phyloP scores from a whole-genome alignment of 2,329 filamentous ascomycete genomes.

The Pseudogymnoascus sp. region DNA sequence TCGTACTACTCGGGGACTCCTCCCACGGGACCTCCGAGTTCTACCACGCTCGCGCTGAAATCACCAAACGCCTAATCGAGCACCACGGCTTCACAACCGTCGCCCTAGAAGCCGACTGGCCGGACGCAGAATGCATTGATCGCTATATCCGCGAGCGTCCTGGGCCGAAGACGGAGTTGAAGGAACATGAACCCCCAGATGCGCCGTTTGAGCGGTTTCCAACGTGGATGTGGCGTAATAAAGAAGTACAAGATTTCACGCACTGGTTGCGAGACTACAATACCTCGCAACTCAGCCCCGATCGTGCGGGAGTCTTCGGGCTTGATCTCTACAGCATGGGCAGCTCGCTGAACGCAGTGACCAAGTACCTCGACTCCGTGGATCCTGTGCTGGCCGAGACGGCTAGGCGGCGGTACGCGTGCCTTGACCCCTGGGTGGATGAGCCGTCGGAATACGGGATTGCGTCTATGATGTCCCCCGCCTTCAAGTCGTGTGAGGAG shows the following conservation, averaged over 20 bases:
- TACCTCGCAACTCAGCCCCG: not conserved
- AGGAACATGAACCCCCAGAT: slow-evolving; percentile 18
- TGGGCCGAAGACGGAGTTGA: slow-evolving; percentile 27
- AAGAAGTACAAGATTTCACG: slow-evolving; percentile 44
- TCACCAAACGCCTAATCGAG: slow-evolving; percentile 44
- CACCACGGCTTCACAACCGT: slow-evolving; percentile 46
- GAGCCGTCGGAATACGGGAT: slow-evolving; percentile 45
- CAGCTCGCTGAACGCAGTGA: slow-evolving; percentile 39
- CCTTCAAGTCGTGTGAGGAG: slow-evolving; percentile 41
- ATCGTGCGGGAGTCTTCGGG: slow-evolving; percentile 39
- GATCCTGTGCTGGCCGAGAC: slow-evolving; percentile 38
- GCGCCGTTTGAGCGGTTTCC: slow-evolving; percentile 45
- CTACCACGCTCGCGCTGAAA: slow-evolving; percentile 45
- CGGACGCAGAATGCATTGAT: slow-evolving; percentile 46
- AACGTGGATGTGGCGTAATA: slow-evolving; percentile 52
- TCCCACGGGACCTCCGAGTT: slow-evolving; percentile 52
- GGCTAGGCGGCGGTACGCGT: slow-evolving; percentile 41
- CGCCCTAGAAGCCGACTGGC: slow-evolving; percentile 49
- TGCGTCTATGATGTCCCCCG: slow-evolving; percentile 30
- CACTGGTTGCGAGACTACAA: slow-evolving; percentile 43
- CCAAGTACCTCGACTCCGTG: slow-evolving; percentile 42
- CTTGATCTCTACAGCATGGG: slow-evolving; percentile 48
- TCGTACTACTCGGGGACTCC: slow-evolving; percentile 41
- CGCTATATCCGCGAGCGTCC: slow-evolving; percentile 44
- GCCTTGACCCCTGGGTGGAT: slow-evolving; percentile 43